Percentiles rank a stretch among this genome's conserved stretches.
Conservation (phyloP, 176 grass and related monocot species). For the Tillandsia leiboldiana region DNA sequence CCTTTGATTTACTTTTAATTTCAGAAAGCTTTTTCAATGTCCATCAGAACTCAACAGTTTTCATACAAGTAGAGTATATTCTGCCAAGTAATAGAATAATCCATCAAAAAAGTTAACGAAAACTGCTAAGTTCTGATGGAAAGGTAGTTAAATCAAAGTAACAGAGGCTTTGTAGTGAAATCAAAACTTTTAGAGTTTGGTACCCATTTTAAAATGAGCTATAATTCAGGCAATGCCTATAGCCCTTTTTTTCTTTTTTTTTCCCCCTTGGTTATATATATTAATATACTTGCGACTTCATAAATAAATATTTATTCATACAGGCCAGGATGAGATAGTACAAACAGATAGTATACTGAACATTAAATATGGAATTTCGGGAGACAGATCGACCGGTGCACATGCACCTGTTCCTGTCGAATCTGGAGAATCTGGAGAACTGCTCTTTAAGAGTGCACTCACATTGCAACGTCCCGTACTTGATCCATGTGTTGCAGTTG, state of each 20-base stretch:
- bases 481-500: slow-evolving; percentile 86
- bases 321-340: slow-evolving; percentile 42
- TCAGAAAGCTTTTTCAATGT: too few relatives aligned
- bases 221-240: too few relatives aligned
- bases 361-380: slow-evolving; percentile 72
- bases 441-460: slow-evolving; percentile 61
- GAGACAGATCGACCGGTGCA: slow-evolving; percentile 71
- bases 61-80: too few relatives aligned
- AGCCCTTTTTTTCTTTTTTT: neutral
- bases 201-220: too few relatives aligned
- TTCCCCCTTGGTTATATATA: neutral
- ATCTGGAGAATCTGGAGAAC: slow-evolving; percentile 32
- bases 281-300: neutral
- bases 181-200: too few relatives aligned
- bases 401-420: slow-evolving; percentile 56
- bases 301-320: slow-evolving; percentile 12
- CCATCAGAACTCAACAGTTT: too few relatives aligned
- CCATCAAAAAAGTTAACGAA: too few relatives aligned
- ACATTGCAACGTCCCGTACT: slow-evolving; percentile 79
- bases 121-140: too few relatives aligned
- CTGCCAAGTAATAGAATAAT: too few relatives aligned
- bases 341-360: slow-evolving; percentile 65
- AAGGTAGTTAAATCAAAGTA: too few relatives aligned
- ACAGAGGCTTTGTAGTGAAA: too few relatives aligned
- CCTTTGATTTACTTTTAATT: too few relatives aligned